Evolutionary conservation across 1,284 basidiomycete species (phyloP).

Genomic region (Neotropicomus parvogracilis): DNA sequence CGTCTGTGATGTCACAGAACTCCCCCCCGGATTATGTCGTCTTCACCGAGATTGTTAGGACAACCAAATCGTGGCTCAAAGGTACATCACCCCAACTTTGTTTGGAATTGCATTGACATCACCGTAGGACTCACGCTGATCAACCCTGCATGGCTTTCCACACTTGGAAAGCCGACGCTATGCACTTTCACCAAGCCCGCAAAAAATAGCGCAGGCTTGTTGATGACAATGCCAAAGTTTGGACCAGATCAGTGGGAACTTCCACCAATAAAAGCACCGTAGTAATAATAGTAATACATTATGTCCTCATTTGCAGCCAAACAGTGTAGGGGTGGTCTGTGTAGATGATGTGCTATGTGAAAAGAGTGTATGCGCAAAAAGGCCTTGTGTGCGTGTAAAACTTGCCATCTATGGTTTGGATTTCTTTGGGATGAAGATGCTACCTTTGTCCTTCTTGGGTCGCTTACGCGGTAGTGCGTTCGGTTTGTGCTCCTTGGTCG

Average conservation of each 20-base stretch:
- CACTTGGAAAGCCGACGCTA: conserved; percentile 71
- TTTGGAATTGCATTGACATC: neutral
- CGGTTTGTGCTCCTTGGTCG: conserved; percentile 11
- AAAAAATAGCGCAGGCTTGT: conserved; percentile 60
- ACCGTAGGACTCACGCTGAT: conserved; percentile 72
- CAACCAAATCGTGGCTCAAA: conserved; percentile 78
- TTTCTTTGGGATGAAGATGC: conserved; percentile 51
- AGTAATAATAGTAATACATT: conserved; percentile 21
- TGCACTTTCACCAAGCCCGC: conserved; percentile 89
- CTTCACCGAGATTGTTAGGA: conserved; percentile 79
- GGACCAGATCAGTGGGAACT: conserved; percentile 83
- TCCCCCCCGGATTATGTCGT: conserved; percentile 87
- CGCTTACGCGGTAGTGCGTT: conserved; percentile 32
- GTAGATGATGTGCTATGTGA: conserved; percentile 8
- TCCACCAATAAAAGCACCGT: conserved; percentile 61
- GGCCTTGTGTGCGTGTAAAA: neutral
- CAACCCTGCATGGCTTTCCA: conserved; percentile 87
- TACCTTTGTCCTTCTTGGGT: conserved; percentile 41
- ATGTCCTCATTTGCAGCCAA: conserved; percentile 9
- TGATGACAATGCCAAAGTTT: conserved; percentile 79
- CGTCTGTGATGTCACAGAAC: conserved; percentile 69
- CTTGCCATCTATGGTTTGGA: conserved; percentile 22
- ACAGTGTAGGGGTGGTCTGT: conserved; percentile 7
- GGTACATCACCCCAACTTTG: conserved; percentile 40
- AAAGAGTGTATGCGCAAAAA: conserved; percentile 2